Percentiles rank a stretch among this genome's conserved stretches.
Conservation (phyloP, 1,284 basidiomycete species). For the Pisolithus thermaeus region DNA sequence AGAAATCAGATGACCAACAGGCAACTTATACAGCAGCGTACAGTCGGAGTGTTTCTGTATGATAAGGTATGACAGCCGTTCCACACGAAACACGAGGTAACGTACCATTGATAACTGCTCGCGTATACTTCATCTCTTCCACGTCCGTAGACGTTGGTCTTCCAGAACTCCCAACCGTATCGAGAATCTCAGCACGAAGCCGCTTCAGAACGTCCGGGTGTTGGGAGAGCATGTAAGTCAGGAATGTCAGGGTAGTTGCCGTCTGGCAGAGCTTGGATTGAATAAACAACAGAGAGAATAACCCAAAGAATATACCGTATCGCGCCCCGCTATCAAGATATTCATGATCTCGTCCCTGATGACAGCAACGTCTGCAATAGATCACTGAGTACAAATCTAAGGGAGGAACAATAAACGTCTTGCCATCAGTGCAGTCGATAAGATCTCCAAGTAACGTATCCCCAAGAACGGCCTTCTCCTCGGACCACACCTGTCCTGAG, state of each 20-base stretch:
- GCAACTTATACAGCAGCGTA: slow-evolving; percentile 51
- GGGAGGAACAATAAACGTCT: no score
- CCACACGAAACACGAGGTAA: not conserved
- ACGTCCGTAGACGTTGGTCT: slow-evolving; percentile 49
- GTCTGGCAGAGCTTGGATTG: no score
- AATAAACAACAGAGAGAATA: no score
- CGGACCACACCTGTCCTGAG: no score
- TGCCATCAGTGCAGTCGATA: no score
- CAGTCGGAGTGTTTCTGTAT: slow-evolving; percentile 49
- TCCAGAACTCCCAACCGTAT: slow-evolving; percentile 36
- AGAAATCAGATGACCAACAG: not conserved
- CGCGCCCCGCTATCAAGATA: no score
- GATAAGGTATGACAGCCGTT: slow-evolving; percentile 1
- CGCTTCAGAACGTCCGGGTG: slow-evolving; percentile 41
- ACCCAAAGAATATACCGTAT: slow-evolving; percentile 6
- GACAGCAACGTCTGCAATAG: no score
- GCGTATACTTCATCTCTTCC: slow-evolving; percentile 48
- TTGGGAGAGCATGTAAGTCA: slow-evolving; percentile 48
- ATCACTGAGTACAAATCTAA: no score
- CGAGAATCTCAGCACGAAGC: slow-evolving; percentile 48
- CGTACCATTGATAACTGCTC: slow-evolving; percentile 55
- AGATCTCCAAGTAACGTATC: no score
- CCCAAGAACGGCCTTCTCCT: no score
- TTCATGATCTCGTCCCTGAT: no score
- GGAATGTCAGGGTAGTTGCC: slow-evolving; percentile 42